Conservation (phyloP, 2,329 filamentous ascomycete genomes). For the Penicillium sp. region DNA sequence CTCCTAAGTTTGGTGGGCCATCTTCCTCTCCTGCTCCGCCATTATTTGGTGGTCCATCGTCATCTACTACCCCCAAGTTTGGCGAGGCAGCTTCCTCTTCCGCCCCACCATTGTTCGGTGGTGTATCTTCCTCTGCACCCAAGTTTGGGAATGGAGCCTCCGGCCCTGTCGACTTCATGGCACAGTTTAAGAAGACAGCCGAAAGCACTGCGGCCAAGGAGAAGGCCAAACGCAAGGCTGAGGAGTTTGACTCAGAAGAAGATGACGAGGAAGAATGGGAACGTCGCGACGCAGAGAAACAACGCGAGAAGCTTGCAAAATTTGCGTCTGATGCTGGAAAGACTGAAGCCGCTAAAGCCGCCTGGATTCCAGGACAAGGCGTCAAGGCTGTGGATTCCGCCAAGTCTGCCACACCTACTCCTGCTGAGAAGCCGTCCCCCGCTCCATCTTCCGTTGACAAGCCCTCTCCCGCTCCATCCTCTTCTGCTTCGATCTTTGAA, state of each 20-base stretch:
- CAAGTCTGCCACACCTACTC: constrained; percentile 8
- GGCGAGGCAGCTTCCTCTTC: constrained; percentile 18
- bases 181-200: constrained; percentile 43
- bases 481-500: constrained; percentile 31
- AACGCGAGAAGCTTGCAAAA: constrained; percentile 47
- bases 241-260: constrained; percentile 55
- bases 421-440: constrained; percentile 3
- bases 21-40: neutral
- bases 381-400: constrained; percentile 34
- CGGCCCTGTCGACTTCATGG: constrained; percentile 39
- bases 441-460: constrained; percentile 9
- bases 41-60: constrained; percentile 24
- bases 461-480: constrained; percentile 10
- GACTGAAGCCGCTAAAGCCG: constrained; percentile 14
- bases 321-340: constrained; percentile 39
- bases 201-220: constrained; percentile 45
- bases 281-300: constrained; percentile 47
- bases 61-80: constrained; percentile 22
- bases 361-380: constrained; percentile 34
- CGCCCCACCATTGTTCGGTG: neutral
- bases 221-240: constrained; percentile 50
- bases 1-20: neutral
- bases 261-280: constrained; percentile 54
- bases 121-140: constrained; percentile 21
- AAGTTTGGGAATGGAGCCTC: constrained; percentile 31